Base-by-base conservation (phyloP, 805 yeast species). In the Saccharomycopsis selenospora region DNA sequence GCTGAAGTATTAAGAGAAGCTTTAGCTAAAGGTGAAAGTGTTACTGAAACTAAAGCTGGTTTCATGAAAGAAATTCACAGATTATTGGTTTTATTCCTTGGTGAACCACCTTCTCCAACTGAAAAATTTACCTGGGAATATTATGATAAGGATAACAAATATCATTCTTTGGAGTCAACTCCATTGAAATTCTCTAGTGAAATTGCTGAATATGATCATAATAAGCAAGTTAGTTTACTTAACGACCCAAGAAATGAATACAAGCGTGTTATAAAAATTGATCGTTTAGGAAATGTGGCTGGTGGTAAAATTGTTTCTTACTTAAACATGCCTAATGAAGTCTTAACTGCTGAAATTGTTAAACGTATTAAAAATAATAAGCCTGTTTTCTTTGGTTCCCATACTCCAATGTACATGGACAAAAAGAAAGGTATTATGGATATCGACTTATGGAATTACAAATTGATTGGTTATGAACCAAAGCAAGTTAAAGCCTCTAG, bases 351-450 rank as follows among this genome's bases (percentile, higher is more conserved):
- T 26, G 70, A 80, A 44, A 85, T 86, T 27, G 76, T 85, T 33
- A 73, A 76, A 57, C 77, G 88, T 66, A 75, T 87, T 61, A 74
- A 81, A 66, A 72, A 70, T 52, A 81, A 85, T 66, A 84, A 82
- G 67, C 83, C 95, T 0, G 86, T 87, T 3, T 87, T 87, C 69
- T 87, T 87, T 60, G 95, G 95, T 10, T 80, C 90, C n/a, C 93
- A 87, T 63, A 85, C 90, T 10, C 91, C 90, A 26, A 80, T 82
- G 62, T 87, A 71, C 66, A 75, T 74, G 75, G 78, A 82, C 64
- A 73, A 72, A 51, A 64, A 62, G 23, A 62, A 78, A 5, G 96
- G 96, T 49, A 64, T 85, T 42, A 82, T 87, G 77, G 95, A 85
- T 61, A 66, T 77, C 17, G 72, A 75, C 33, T 72, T 83, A 14